Evolutionary conservation across 495 filamentous ascomycete genomes (phyloP), one percentile per base, ranked within the genome.

Genomic region (Rhizodiscina lignyota): DNA sequence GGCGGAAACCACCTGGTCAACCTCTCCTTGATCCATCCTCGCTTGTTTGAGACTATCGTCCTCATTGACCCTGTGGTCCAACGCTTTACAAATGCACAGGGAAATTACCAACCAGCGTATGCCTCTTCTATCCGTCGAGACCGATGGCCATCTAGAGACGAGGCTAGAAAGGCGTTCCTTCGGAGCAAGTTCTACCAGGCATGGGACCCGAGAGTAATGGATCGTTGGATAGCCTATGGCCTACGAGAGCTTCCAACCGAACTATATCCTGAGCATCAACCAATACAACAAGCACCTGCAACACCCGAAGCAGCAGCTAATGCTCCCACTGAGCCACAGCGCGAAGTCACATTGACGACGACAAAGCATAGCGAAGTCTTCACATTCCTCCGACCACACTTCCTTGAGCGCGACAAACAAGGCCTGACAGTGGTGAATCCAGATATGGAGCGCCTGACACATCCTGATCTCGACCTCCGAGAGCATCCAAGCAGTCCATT

Each of bases 41-140:
- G 85, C 3, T 70, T 96, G 6, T 65, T 94, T 40, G 66, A 74
- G 34, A 72, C 73, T 2, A 48, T 94, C 4, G 63, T 92, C 32
- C 67, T 91, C 4, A 59, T 94, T 1, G 87, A 96, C 52, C 84
- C 86, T 4, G 74, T 82, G 21, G 68, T 87, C 35, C 71, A 79
- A 45, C 49, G 45, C 5, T 35, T 42, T 15, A 36, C 41, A n/a
- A 49, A 43, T 12, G n/a, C 30, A 6, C 16, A 24, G 4, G 54
- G 54, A 23, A 58, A 56, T 32, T 42, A 41, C 33, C 28, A 21
- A 1, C 56, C 56, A 12, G 54, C 56, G 10, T 27, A 38, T 21
- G 37, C 48, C 2, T 56, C 54, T 0, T 29, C 50, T 4, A 28
- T 37, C 1, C 52, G 56, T 5, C 44, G 54, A 36, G 56, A 60